phyloP scores from a whole-genome alignment of 176 grass and related monocot species.

The Dactylis glomerata region DNA sequence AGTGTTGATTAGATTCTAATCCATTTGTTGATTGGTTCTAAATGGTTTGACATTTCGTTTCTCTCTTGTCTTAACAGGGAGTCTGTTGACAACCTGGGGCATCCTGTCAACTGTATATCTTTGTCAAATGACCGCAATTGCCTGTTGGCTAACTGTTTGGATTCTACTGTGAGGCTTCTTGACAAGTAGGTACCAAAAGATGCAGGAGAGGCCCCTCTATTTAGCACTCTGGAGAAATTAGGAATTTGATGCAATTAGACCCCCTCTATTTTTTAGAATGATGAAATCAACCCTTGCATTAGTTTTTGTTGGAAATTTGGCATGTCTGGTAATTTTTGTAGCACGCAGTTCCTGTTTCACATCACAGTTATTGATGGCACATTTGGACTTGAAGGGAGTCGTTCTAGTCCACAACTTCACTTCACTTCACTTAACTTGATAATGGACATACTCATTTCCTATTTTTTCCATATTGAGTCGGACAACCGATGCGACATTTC shows the following conservation, averaged over 20 bases:
- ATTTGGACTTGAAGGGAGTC: not conserved
- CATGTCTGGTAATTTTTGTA: not conserved
- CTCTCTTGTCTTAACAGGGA: constrained; percentile 54
- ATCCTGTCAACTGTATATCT: constrained; percentile 86
- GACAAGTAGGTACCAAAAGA: constrained; percentile 63
- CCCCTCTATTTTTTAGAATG: constrained; percentile 2
- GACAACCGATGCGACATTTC: not conserved
- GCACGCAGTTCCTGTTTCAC: not conserved
- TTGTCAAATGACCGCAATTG: constrained; percentile 93
- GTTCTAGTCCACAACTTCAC: not conserved
- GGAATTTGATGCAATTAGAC: not conserved
- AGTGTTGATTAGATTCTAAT: not conserved
- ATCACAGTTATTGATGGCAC: not conserved
- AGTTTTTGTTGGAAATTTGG: not conserved
- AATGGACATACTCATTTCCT: not conserved
- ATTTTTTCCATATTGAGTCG: not conserved
- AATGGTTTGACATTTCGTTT: constrained; percentile 6
- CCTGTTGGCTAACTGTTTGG: constrained; percentile 83
- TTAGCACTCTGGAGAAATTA: not conserved
- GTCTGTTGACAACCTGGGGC: constrained; percentile 74
- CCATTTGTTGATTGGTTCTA: not conserved
- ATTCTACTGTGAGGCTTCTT: constrained; percentile 83
- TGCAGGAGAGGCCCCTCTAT: not conserved
- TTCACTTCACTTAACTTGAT: not conserved
- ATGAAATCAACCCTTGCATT: not conserved